A percentile compares a stretch with the other conserved stretches of the same genome.
Conservation (phyloP, 2,329 filamentous ascomycete genomes). For the Daldinia sp. region DNA sequence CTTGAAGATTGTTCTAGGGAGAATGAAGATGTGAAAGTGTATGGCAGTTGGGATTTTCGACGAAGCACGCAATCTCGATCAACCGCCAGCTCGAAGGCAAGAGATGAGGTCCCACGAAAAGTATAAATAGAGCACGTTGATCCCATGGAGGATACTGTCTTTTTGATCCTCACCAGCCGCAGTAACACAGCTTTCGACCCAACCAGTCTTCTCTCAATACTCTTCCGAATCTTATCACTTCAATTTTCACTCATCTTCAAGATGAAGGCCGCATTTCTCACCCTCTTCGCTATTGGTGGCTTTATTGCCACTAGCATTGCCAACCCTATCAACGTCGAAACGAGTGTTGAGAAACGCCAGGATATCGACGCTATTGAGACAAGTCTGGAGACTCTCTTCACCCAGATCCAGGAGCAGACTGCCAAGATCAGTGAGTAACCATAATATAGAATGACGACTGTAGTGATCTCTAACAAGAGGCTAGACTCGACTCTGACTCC, state of each 20-base stretch:
- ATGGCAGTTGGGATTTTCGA: conserved; percentile 8
- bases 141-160: conserved; percentile 1
- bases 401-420: conserved; percentile 46
- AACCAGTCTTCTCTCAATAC: conserved; percentile 12
- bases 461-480: conserved; percentile 35
- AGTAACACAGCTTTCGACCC: conserved; percentile 23
- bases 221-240: conserved; percentile 11
- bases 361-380: conserved; percentile 43
- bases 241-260: conserved; percentile 33
- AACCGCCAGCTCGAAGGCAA: not conserved
- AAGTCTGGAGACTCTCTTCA: conserved; percentile 40
- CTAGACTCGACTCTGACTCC: conserved; percentile 43
- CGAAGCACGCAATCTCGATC: conserved; percentile 29
- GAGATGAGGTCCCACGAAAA: conserved; percentile 1
- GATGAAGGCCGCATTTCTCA: conserved; percentile 47
- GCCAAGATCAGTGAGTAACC: conserved; percentile 44
- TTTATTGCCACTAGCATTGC: conserved; percentile 46
- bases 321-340: conserved; percentile 39
- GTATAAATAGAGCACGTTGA: conserved; percentile 38
- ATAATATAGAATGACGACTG: not conserved
- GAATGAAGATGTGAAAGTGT: not conserved
- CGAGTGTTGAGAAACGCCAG: conserved; percentile 45
- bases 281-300: conserved; percentile 46
- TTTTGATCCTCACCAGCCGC: conserved; percentile 27
- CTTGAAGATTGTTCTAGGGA: not conserved